Evolutionary conservation across 148 eudicot species (phyloP).

Genomic region (Spergularia marina): DNA sequence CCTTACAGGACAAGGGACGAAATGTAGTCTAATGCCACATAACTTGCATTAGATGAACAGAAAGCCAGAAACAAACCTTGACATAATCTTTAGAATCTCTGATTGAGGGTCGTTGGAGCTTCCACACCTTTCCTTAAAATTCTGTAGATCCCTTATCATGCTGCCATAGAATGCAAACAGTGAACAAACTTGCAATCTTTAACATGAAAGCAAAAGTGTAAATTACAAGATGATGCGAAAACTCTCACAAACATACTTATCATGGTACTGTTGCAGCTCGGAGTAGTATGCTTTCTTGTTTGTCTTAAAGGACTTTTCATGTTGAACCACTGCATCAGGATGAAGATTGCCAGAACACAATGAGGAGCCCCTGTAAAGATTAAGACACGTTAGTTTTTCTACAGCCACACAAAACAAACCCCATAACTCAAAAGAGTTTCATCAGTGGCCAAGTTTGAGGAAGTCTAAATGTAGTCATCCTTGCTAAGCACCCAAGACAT

Average conservation of each 20-base stretch:
- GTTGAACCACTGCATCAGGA: slow-evolving; percentile 63
- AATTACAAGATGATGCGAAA: not conserved
- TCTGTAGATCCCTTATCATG: slow-evolving; percentile 66
- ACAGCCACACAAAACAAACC: slow-evolving; percentile 2
- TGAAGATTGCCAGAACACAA: slow-evolving; percentile 77
- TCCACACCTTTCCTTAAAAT: slow-evolving; percentile 67
- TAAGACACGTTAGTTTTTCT: slow-evolving; percentile 3
- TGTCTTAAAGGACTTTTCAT: slow-evolving; percentile 51
- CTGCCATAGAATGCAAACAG: slow-evolving; percentile 43
- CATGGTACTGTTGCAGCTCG: slow-evolving; percentile 69
- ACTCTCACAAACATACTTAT: slow-evolving; percentile 41
- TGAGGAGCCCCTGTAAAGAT: slow-evolving; percentile 59
- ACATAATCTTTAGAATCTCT: slow-evolving; percentile 46
- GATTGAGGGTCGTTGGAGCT: slow-evolving; percentile 60
- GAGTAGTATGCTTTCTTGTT: slow-evolving; percentile 66
- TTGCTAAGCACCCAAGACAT: not conserved
- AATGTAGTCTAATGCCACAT: not conserved
- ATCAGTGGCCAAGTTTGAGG: not conserved
- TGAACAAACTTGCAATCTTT: slow-evolving; percentile 14
- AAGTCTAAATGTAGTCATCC: not conserved
- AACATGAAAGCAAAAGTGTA: not conserved
- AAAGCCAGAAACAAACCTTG: slow-evolving; percentile 44
- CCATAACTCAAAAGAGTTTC: not conserved
- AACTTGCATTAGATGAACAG: not conserved
- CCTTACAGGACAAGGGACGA: not conserved